Conservation (phyloP, 2,329 filamentous ascomycete genomes). For the Paecilomyces formosus region DNA sequence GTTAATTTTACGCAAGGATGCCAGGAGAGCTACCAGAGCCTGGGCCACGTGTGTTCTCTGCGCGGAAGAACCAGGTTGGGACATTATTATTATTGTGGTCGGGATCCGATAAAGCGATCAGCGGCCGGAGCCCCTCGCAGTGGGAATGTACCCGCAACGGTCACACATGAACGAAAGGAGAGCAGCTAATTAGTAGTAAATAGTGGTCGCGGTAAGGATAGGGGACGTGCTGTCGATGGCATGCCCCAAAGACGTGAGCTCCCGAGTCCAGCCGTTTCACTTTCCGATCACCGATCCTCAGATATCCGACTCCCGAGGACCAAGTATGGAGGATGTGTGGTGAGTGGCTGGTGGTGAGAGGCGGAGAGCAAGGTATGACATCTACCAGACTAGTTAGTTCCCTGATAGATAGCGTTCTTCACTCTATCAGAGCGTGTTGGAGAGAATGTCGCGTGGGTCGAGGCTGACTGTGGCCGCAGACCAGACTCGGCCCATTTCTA, state of each 20-base stretch:
- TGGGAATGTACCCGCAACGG: constrained; percentile 1
- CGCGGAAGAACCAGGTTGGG: constrained; percentile 16
- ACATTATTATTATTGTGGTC: constrained; percentile 21
- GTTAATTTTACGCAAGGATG: not conserved
- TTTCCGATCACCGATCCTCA: not conserved
- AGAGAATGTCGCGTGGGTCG: not conserved
- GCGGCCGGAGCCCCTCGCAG: not conserved
- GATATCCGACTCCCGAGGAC: not conserved
- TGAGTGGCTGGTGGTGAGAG: not conserved
- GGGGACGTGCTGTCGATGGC: not conserved
- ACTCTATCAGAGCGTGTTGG: too few species aligned
- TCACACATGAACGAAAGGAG: constrained; percentile 1
- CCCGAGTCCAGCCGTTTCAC: not conserved
- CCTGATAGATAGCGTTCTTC: too few species aligned
- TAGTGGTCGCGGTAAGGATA: not conserved
- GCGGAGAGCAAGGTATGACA: not conserved
- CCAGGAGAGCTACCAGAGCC: constrained; percentile 20
- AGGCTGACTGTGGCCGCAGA: not conserved
- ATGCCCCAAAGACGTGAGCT: not conserved
- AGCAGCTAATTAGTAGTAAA: not conserved
- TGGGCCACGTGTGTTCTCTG: constrained; percentile 20
- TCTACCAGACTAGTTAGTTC: not conserved
- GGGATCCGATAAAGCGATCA: constrained; percentile 5
- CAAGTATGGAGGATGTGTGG: not conserved
- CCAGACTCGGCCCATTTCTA: not conserved